Base-by-base conservation (phyloP, 2,329 filamentous ascomycete species). In the Colletotrichum agaves region DNA sequence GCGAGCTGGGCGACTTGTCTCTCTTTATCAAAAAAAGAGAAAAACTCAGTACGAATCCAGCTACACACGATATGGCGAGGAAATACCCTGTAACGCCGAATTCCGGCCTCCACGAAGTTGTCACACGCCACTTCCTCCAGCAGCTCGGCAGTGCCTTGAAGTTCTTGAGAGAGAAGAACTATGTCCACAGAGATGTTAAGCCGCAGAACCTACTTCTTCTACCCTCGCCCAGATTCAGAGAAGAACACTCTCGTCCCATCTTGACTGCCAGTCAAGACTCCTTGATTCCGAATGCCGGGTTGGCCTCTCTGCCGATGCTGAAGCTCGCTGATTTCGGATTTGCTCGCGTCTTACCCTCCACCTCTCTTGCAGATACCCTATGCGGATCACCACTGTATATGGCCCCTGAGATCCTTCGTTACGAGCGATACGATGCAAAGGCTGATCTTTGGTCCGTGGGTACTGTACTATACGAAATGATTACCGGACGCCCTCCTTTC, bases 251-350 rank as follows among this genome's bases (percentile, higher is more conserved):
- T 37, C 87, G 91, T 67, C 90, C 92, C 17, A 90, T 96, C 65
- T 90, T 96, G 77, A 87, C 86, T 67, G 91, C 90, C 58, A 94
- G 92, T 74, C 90, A 91, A 47, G 89, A 94, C 76, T 94, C 93
- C 0, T 84, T 96, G 63, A 91, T 93, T 49, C 94, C 95, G 4
- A 87, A 91, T 27, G 90, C 91, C 27, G 96, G 96, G 7, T 83
- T 99, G 33, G 85, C 88, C 60, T 96, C 94, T 17, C 81, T 99
- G 46, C 96, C 96, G 4, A 97, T 98, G 91, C 88, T 99, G 68
- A 99, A 99, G 82, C 90, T 99, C 73, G 96, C 96, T 64, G 96
- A 99, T 81, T 99, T 99, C 76, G 96, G 96, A n/a, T 99, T 99
- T 77, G 96, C 96, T 63, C 90, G 96, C 63, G 93, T 97, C 62